phyloP scores from a whole-genome alignment of 805 yeast genomes.

The Scheffersomyces spartinae region DNA sequence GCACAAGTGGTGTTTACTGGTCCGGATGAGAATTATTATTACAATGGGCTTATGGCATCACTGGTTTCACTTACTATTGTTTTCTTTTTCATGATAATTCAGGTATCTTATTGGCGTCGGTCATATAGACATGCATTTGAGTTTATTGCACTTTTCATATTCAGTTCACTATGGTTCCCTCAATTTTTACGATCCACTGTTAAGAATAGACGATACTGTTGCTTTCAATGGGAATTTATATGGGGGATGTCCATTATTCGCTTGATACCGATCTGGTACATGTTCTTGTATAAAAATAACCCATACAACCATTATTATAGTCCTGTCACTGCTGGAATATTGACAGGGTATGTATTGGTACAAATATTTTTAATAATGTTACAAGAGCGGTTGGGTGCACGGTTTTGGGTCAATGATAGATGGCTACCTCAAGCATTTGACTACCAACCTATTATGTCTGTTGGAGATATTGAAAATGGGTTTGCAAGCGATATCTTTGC shows the following conservation, averaged over 20 bases:
- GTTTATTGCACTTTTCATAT: conserved; percentile 33
- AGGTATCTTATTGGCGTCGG: conserved; percentile 59
- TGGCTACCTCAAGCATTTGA: conserved; percentile 75
- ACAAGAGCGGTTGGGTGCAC: conserved; percentile 64
- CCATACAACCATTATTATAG: conserved; percentile 65
- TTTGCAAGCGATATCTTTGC: conserved; percentile 42
- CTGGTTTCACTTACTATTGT: conserved; percentile 5
- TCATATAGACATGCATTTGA: conserved; percentile 46
- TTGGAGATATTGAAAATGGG: conserved; percentile 51
- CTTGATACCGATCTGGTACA: conserved; percentile 52
- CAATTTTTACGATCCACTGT: conserved; percentile 72
- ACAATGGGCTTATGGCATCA: no score
- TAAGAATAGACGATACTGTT: conserved; percentile 53
- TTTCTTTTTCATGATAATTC: conserved; percentile 42
- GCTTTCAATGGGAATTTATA: conserved; percentile 65
- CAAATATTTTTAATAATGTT: conserved; percentile 49
- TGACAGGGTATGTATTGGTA: conserved; percentile 43
- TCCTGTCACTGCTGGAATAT: conserved; percentile 31
- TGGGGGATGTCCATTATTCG: conserved; percentile 55
- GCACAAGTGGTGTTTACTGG: no score
- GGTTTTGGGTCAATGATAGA: conserved; percentile 71
- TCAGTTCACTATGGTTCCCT: conserved; percentile 80
- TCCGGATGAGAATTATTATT: no score
- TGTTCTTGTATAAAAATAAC: conserved; percentile 40
- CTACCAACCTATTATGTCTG: conserved; percentile 59